phyloP scores from a whole-genome alignment of 116 monocot species.

The Zostera marina region DNA sequence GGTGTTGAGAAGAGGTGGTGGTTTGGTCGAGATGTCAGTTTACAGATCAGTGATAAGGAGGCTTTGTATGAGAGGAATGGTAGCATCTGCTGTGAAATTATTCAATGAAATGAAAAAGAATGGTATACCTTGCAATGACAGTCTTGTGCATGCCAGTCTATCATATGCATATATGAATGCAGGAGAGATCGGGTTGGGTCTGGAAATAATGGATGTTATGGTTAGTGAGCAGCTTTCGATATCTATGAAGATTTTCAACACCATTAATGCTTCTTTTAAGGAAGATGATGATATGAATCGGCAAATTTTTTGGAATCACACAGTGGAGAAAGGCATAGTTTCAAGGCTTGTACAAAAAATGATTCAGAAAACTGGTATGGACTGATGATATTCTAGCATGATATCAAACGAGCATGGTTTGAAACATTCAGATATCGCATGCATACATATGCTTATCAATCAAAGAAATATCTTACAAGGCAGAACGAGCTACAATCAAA shows the following conservation, averaged over 20 bases:
- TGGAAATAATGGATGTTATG: conserved; percentile 59
- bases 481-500: too few relatives aligned
- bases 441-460: too few relatives aligned
- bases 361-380: conserved; percentile 15
- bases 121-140: conserved; percentile 31
- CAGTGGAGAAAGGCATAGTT: conserved; percentile 52
- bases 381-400: too few relatives aligned
- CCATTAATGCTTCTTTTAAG: conserved; percentile 39
- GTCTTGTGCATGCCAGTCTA: conserved; percentile 42
- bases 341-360: conserved; percentile 35
- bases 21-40: conserved; percentile 42
- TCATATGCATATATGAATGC: conserved; percentile 50
- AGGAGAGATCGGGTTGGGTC: conserved; percentile 34
- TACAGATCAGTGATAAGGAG: conserved; percentile 78
- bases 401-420: too few relatives aligned
- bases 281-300: conserved; percentile 21
- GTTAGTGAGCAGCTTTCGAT: conserved; percentile 29
- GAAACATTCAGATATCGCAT: too few relatives aligned
- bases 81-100: conserved; percentile 41
- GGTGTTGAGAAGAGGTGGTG: conserved; percentile 38
- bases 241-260: conserved; percentile 50
- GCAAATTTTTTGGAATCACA: conserved; percentile 46
- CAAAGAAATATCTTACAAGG: too few relatives aligned
- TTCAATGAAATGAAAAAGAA: conserved; percentile 43
- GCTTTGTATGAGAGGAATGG: conserved; percentile 55